Evolutionary conservation across 2,329 filamentous ascomycete species (phyloP).

Genomic region (Coniochaeta hoffmannii): DNA sequence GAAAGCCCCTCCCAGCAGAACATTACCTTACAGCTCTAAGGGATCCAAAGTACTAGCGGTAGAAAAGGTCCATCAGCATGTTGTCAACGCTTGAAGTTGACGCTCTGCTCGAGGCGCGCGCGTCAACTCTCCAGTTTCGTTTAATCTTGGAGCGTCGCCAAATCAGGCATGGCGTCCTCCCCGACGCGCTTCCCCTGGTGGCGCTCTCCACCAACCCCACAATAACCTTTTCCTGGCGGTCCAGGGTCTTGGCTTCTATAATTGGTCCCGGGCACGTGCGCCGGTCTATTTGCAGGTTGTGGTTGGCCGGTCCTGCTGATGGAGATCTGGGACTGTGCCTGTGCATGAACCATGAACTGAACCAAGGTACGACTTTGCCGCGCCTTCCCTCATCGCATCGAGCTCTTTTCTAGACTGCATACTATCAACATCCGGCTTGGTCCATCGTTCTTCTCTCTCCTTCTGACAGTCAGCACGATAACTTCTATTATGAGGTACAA

Average conservation of each 20-base stretch:
- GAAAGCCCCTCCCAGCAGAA: not conserved
- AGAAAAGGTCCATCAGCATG: not conserved
- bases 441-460: too few species aligned
- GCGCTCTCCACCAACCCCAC: not conserved
- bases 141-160: not conserved
- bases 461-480: not conserved
- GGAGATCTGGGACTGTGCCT: slow-evolving; percentile 1
- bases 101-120: slow-evolving; percentile 5
- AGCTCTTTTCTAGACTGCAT: too few species aligned
- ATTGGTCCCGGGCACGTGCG: slow-evolving; percentile 11
- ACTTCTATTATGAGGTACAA: not conserved
- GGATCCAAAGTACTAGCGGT: too few species aligned
- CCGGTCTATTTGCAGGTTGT: not conserved
- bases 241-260: slow-evolving; percentile 9
- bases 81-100: not conserved
- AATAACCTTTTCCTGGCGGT: not conserved
- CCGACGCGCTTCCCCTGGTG: not conserved
- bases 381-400: not conserved
- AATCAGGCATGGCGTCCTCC: not conserved
- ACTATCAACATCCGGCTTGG: too few species aligned
- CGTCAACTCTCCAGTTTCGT: not conserved
- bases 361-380: not conserved
- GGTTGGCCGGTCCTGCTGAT: slow-evolving; percentile 4
- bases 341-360: not conserved
- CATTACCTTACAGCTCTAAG: not conserved